These are phyloP conservation scores for Nannizzia gypsea DNA, from an alignment of 2,329 filamentous ascomycete species.

Conservation along the genomic window DNA sequence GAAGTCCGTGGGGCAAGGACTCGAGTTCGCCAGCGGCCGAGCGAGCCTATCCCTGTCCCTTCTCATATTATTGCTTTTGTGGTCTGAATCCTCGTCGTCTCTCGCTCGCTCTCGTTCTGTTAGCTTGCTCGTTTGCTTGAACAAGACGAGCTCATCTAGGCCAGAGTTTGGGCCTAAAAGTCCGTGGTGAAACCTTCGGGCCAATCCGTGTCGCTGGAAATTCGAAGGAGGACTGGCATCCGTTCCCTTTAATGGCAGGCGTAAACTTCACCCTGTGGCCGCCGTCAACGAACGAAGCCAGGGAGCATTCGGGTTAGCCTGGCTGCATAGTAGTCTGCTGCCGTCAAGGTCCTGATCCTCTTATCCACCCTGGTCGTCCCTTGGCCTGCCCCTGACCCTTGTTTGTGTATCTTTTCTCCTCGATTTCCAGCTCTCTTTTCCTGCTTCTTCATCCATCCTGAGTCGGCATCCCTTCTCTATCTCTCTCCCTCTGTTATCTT, in stretches of 20 bases:
- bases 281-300: not conserved
- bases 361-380: not conserved
- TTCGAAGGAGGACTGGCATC: not conserved
- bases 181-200: constrained; percentile 4
- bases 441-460: constrained; percentile 1
- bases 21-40: constrained; percentile 1
- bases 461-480: not conserved
- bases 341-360: constrained; percentile 1
- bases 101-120: too few relatives aligned
- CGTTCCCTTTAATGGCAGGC: not conserved
- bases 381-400: not conserved
- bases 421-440: not conserved
- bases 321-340: not conserved
- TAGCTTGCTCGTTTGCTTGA: not conserved
- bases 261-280: not conserved
- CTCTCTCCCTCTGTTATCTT: not conserved
- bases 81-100: too few relatives aligned
- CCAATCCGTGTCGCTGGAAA: constrained; percentile 4
- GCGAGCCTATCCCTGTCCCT: not conserved
- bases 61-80: too few relatives aligned
- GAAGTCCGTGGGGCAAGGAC: not conserved
- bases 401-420: not conserved
- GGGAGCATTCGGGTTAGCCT: not conserved
- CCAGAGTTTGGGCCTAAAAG: constrained; percentile 1
- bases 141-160: not conserved